phyloP scores from a whole-genome alignment of 805 yeast genomes.

The Cyberlindnera xishuangbannaensis region DNA sequence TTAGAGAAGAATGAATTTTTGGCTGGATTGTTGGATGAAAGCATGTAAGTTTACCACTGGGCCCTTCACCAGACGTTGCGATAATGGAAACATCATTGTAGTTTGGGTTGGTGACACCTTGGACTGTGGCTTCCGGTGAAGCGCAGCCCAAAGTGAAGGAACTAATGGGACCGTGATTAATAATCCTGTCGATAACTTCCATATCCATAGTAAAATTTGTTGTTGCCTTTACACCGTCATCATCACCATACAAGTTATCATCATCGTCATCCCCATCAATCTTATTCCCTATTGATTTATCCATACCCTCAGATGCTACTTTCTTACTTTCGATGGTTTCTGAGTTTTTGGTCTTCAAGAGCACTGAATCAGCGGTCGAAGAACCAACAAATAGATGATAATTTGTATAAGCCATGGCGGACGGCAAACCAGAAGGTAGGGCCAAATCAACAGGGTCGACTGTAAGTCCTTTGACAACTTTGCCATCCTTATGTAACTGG shows the following conservation, averaged over 20 bases:
- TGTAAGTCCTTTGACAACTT: conserved; percentile 24
- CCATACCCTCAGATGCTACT: conserved; percentile 12
- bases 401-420: conserved; percentile 35
- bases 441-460: conserved; percentile 1
- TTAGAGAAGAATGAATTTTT: conserved; percentile 55
- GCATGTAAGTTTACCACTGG: conserved; percentile 49
- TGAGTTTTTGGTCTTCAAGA: conserved; percentile 30
- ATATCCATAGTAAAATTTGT: conserved; percentile 31
- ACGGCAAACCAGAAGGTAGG: conserved; percentile 17
- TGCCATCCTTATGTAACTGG: conserved; percentile 33
- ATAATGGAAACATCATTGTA: conserved; percentile 60
- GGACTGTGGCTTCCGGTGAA: conserved; percentile 45
- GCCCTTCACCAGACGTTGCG: conserved; percentile 60
- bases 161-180: conserved; percentile 69
- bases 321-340: no score
- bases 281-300: conserved; percentile 16
- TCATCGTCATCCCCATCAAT: conserved; percentile 49
- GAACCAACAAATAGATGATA: conserved; percentile 54
- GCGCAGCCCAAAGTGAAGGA: conserved; percentile 60
- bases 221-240: conserved; percentile 29
- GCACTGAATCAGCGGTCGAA: conserved; percentile 50
- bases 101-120: conserved; percentile 67
- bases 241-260: conserved; percentile 32
- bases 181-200: conserved; percentile 44
- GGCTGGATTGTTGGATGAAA: conserved; percentile 70